Conservation (phyloP, 306 rosid genomes). For the Cicer chorassanicum region DNA sequence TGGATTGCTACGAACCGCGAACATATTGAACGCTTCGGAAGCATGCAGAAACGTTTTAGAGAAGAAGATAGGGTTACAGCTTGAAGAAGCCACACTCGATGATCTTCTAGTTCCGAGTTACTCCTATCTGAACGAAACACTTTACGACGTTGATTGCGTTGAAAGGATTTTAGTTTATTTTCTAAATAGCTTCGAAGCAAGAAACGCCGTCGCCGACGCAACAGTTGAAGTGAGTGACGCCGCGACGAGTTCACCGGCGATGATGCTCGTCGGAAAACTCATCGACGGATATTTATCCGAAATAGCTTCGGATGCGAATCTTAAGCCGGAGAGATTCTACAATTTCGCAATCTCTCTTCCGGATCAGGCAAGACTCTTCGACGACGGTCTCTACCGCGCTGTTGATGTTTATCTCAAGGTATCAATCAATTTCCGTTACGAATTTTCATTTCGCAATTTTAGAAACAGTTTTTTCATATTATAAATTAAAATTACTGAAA, state of each 20-base stretch:
- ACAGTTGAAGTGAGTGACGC: slow-evolving; percentile 34
- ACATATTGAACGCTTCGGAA: slow-evolving; percentile 73
- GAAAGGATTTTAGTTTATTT: slow-evolving; percentile 72
- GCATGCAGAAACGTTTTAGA: slow-evolving; percentile 71
- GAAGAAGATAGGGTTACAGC: slow-evolving; percentile 85
- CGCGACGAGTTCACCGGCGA: slow-evolving; percentile 56
- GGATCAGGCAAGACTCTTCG: slow-evolving; percentile 84
- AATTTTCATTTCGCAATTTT: slow-evolving; percentile 1
- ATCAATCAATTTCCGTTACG: background rate
- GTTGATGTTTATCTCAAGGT: slow-evolving; percentile 96
- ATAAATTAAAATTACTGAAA: background rate
- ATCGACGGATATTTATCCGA: slow-evolving; percentile 88
- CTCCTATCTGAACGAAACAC: slow-evolving; percentile 85
- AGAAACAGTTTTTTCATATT: background rate
- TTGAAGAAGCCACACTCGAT: slow-evolving; percentile 87
- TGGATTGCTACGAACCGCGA: slow-evolving; percentile 76
- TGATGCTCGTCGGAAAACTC: slow-evolving; percentile 81
- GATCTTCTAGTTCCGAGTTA: slow-evolving; percentile 93
- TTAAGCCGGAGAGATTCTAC: slow-evolving; percentile 68
- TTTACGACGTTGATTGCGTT: slow-evolving; percentile 86
- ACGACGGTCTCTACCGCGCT: slow-evolving; percentile 94
- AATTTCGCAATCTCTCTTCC: slow-evolving; percentile 77
- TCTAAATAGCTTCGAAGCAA: slow-evolving; percentile 54
- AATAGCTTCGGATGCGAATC: slow-evolving; percentile 91
- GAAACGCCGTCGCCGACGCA: slow-evolving; percentile 33